Evolutionary conservation across 2,329 filamentous ascomycete species (phyloP), one percentile per base, ranked within the genome.

Genomic region (Delphinella strobiligena): DNA sequence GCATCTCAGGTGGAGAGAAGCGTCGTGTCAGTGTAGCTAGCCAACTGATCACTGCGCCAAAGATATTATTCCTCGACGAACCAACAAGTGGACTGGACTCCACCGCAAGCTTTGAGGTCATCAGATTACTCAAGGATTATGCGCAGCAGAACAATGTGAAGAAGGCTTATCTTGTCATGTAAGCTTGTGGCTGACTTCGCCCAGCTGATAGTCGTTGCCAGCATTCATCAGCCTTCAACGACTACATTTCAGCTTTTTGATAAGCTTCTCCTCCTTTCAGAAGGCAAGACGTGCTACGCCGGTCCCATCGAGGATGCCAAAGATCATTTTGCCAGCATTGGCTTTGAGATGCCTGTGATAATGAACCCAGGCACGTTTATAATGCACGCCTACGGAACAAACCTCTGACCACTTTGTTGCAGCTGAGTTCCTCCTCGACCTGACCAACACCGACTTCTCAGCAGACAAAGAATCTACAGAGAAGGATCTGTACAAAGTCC

Each of bases 1-100:
- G 85, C 2, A 75, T 93, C 36, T 84, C 78, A 44, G 84, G 84
- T 12, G 85, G 84, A 0, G 84, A 93, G 63, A 91, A 89, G 64
- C 69, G 82, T 15, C 68, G 85, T 15, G 69, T 88, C 5, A 81
- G 81, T 47, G 77, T 91, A 3, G 84, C 83, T 1, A 83, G 79
- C 47, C 81, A 84, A 51, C 68, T 93, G 19, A 80, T 91, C 48
- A 87, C 83, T 0, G 75, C 71, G 34, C 84, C 85, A 0, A 81
- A 78, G 55, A 75, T 91, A 10, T 57, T 93, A 16, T 89, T 91
- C 50, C 62, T 91, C 19, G 82, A 89, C 51, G 83, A 89, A 55
- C 83, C 83, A 0, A 91, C 84, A 0, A 84, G 79, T 49, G 85
- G 85, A 0, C 64, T 91, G 3, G 85, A 93, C 56, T 87, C 82